Evolutionary conservation across 331 rosid genomes (phyloP).

Genomic region (Malus hybrid): DNA sequence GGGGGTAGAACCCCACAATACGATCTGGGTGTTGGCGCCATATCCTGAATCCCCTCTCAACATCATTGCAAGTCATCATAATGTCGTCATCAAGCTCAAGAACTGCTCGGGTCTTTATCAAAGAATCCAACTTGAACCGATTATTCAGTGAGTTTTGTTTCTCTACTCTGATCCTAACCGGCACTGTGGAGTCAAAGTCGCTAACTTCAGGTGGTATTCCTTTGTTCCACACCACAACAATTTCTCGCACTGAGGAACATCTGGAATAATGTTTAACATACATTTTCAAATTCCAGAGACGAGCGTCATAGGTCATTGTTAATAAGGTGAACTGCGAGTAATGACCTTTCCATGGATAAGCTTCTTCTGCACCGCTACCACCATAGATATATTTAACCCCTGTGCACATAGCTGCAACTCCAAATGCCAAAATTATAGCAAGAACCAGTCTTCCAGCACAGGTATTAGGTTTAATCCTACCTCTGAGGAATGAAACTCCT

Average conservation of each 20-base stretch:
- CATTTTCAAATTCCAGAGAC: conserved; percentile 94
- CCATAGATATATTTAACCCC: conserved; percentile 76
- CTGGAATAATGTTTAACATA: conserved; percentile 86
- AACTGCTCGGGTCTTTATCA: conserved; percentile 84
- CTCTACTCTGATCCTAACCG: conserved; percentile 76
- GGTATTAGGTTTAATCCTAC: conserved; percentile 62
- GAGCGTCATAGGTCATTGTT: conserved; percentile 96
- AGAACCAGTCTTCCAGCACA: conserved; percentile 78
- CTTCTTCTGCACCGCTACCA: conserved; percentile 86
- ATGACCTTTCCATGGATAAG: conserved; percentile 63
- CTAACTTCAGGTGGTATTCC: conserved; percentile 66
- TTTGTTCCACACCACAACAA: conserved; percentile 98
- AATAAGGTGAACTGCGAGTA: conserved; percentile 88
- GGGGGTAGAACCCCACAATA: conserved; percentile 93
- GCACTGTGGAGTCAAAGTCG: conserved; percentile 85
- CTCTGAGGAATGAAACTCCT: conserved; percentile 54
- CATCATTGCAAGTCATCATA: conserved; percentile 91
- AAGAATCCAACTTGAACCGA: conserved; percentile 61
- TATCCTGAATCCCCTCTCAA: conserved; percentile 83
- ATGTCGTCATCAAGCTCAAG: conserved; percentile 99
- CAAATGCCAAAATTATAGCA: conserved; percentile 45
- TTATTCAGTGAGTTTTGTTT: conserved; percentile 74
- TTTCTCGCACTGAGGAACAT: conserved; percentile 86
- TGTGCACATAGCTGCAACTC: conserved; percentile 65
- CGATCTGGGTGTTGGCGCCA: conserved; percentile 94